phyloP scores from a whole-genome alignment of 148 eudicot genomes.

The Euryodendron excelsum region DNA sequence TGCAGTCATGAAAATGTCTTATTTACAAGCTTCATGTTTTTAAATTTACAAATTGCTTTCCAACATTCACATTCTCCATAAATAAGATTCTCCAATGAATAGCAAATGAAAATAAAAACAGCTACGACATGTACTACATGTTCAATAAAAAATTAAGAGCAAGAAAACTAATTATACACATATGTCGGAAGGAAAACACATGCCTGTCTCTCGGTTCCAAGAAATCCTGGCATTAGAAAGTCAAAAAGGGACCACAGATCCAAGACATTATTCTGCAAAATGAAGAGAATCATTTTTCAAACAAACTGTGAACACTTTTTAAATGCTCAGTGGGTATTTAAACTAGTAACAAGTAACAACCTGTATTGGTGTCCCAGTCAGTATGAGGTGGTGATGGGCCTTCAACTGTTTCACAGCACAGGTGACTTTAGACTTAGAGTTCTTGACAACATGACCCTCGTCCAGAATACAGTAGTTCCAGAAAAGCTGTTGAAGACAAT shows the following conservation, averaged over 20 bases:
- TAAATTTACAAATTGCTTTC: not conserved
- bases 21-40: not conserved
- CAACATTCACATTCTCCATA: not conserved
- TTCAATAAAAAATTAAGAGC: not conserved
- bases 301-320: not conserved
- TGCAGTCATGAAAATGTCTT: not conserved
- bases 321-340: not conserved
- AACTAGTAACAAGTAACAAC: constrained; percentile 22
- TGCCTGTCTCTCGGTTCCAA: constrained; percentile 91
- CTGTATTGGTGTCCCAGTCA: constrained; percentile 99
- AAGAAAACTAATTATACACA: not conserved
- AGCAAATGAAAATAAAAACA: not conserved
- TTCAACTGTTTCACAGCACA: constrained; percentile 93
- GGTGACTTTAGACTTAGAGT: constrained; percentile 84
- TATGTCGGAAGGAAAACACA: constrained; percentile 12
- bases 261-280: constrained; percentile 81
- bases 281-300: constrained; percentile 2
- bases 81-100: not conserved
- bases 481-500: constrained; percentile 60
- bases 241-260: constrained; percentile 99
- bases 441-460: constrained; percentile 94
- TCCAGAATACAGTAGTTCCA: constrained; percentile 97
- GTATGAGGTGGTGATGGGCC: constrained; percentile 90
- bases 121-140: not conserved
- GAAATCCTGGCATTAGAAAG: constrained; percentile 99